Evolutionary conservation across 495 filamentous ascomycete species (phyloP).

Genomic region (Trichoderma erinaceum): DNA sequence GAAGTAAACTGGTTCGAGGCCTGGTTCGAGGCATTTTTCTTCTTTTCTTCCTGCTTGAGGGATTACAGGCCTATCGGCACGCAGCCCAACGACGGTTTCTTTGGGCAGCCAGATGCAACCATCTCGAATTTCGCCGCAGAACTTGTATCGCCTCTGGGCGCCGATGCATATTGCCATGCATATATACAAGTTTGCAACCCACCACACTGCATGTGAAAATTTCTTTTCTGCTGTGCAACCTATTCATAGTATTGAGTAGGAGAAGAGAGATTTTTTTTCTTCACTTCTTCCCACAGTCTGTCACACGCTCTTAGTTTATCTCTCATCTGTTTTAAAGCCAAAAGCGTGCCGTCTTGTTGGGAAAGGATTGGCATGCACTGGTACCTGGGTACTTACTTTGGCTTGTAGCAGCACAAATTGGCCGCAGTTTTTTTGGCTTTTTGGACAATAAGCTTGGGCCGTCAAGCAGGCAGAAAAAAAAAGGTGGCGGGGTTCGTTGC

Average conservation of each 20-base stretch:
- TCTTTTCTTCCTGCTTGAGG: neutral
- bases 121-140: neutral
- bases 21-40: neutral
- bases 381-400: neutral
- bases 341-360: neutral
- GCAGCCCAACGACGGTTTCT: neutral
- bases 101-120: conserved; percentile 5
- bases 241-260: neutral
- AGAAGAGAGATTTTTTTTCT: neutral
- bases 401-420: neutral
- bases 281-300: neutral
- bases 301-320: too few relatives aligned
- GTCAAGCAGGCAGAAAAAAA: conserved; percentile 8
- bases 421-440: neutral
- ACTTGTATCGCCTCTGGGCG: neutral
- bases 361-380: neutral
- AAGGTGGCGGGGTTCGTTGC: conserved; percentile 12
- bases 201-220: neutral
- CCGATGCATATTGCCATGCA: conserved; percentile 1
- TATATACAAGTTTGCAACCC: neutral
- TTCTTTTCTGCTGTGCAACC: neutral
- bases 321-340: neutral
- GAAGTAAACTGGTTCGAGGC: too few relatives aligned
- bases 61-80: neutral
- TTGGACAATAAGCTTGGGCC: conserved; percentile 9